Evolutionary conservation across 2,329 filamentous ascomycete species (phyloP), one percentile per base, ranked within the genome.

Genomic region (Clarireedia monteithiana): DNA sequence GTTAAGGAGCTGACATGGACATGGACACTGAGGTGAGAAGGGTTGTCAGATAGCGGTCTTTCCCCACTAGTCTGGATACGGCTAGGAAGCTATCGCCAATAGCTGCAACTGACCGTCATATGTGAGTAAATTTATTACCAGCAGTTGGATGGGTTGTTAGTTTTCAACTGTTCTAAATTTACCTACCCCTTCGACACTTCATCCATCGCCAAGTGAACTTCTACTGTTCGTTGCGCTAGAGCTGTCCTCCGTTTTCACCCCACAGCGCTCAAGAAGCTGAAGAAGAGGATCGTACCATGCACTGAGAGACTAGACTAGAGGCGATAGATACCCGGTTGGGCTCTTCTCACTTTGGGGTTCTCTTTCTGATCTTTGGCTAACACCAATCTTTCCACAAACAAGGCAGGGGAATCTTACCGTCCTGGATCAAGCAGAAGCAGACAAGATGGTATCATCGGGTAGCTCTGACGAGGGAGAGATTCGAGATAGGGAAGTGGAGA

Each of bases 381-480:
- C 67, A 63, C 64, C 64, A 49, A 58, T 56, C 62, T 63, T 62
- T 65, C 60, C 56, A 63, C 57, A 44, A 58, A 34, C 51, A 67
- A 69, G 66, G 61, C 63, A 69, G 66, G 54, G 66, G 66, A 60
- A 44, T 23, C 64, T 64, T 69, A 64, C 58, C 64, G 66, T 64
- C 61, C 60, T 53, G 46, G 57, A 56, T 56, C 58, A 58, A 63
- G 57, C 57, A 14, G 30, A 12, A 58, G 61, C 59, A 65, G 50
- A 47, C 62, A 70, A 53, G 42, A 80, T 80, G 77, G 69, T 73
- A 64, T 75, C 76, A 61, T 70, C 73, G 72, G n/a, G 27, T 66
- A 89, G 85, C 75, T 89, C 88, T 69, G 89, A 89, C 73, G 89
- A 95, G 75, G 89, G 90, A 75, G 90, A 95, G 78, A 90, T 92